A percentile compares a stretch with the other conserved stretches of the same genome.
These are phyloP conservation scores for Chytridium lagenaria DNA, from an alignment of 371 early-diverging fungal species.

Conservation along the genomic window DNA sequence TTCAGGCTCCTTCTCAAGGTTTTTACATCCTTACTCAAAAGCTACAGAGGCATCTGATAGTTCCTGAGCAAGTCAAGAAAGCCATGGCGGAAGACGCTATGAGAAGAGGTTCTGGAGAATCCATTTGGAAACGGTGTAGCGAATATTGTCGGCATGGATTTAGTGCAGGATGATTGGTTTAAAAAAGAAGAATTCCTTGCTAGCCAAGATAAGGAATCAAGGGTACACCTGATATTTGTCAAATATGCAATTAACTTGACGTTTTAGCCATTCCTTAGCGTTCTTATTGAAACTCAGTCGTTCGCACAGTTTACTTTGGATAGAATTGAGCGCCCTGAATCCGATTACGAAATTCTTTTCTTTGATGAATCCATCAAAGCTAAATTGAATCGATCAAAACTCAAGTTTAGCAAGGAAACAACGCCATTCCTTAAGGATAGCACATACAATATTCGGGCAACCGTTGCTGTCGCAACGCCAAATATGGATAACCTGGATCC, in stretches of 20 bases:
- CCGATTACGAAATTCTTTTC: slow-evolving; percentile 76
- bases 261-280: slow-evolving; percentile 63
- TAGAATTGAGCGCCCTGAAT: slow-evolving; percentile 65
- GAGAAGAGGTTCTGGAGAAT: slow-evolving; percentile 12
- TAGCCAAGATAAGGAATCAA: slow-evolving; percentile 68
- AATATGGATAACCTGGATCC: slow-evolving; percentile 41
- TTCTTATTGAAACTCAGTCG: slow-evolving; percentile 74
- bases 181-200: slow-evolving; percentile 70
- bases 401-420: slow-evolving; percentile 76
- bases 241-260: slow-evolving; percentile 4
- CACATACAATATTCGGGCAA: slow-evolving; percentile 47
- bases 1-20: slow-evolving; percentile 74
- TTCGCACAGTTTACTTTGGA: slow-evolving; percentile 83
- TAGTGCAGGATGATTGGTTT: slow-evolving; percentile 57
- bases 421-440: slow-evolving; percentile 74
- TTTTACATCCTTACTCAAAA: slow-evolving; percentile 77
- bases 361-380: slow-evolving; percentile 84
- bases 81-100: slow-evolving; percentile 24
- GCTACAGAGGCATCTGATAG: slow-evolving; percentile 62
- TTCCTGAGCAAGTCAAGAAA: slow-evolving; percentile 35
- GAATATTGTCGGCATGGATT: slow-evolving; percentile 31
- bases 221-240: slow-evolving; percentile 53
- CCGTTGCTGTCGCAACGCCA: slow-evolving; percentile 33
- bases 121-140: slow-evolving; percentile 21
- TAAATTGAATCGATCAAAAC: slow-evolving; percentile 77